These are phyloP conservation scores for Parathielavia appendiculata DNA, from an alignment of 495 filamentous ascomycete genomes.

Conservation along the genomic window DNA sequence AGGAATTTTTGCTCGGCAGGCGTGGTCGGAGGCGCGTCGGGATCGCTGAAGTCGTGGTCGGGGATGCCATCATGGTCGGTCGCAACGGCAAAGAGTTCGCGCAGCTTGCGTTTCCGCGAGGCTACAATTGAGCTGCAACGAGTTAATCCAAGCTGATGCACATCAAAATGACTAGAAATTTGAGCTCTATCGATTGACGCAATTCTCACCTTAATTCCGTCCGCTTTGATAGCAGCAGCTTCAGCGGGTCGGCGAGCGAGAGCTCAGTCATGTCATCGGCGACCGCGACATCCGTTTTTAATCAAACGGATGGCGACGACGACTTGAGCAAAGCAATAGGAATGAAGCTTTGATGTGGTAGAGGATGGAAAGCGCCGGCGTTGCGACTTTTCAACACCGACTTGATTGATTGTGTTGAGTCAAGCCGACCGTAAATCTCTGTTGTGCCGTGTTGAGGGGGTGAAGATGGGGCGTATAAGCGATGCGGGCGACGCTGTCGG, in stretches of 20 bases:
- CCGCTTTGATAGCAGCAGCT: conserved; percentile 50
- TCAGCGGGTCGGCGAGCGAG: conserved; percentile 50
- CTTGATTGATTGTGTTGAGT: conserved; percentile 26
- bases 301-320: conserved; percentile 45
- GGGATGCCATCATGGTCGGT: conserved; percentile 44
- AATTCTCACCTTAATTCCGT: conserved; percentile 45
- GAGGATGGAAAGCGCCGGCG: conserved; percentile 66
- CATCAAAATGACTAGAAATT: conserved; percentile 44
- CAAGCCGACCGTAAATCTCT: conserved; percentile 33
- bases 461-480: conserved; percentile 15
- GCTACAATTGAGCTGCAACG: conserved; percentile 61
- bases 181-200: conserved; percentile 38
- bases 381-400: conserved; percentile 45
- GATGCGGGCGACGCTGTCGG: conserved; percentile 9
- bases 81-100: conserved; percentile 66
- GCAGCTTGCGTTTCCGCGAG: conserved; percentile 79
- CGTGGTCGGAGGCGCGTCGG: conserved; percentile 46
- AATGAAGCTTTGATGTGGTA: conserved; percentile 35
- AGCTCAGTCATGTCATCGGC: conserved; percentile 56
- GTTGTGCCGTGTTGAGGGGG: conserved; percentile 25
- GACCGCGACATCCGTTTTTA: conserved; percentile 55
- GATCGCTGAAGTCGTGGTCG: conserved; percentile 38
- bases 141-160: conserved; percentile 34
- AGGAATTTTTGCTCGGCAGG: conserved; percentile 61
- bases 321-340: conserved; percentile 28